Evolutionary conservation across 2,329 filamentous ascomycete species (phyloP), one percentile per base, ranked within the genome.

Genomic region (Fusarium longipes): DNA sequence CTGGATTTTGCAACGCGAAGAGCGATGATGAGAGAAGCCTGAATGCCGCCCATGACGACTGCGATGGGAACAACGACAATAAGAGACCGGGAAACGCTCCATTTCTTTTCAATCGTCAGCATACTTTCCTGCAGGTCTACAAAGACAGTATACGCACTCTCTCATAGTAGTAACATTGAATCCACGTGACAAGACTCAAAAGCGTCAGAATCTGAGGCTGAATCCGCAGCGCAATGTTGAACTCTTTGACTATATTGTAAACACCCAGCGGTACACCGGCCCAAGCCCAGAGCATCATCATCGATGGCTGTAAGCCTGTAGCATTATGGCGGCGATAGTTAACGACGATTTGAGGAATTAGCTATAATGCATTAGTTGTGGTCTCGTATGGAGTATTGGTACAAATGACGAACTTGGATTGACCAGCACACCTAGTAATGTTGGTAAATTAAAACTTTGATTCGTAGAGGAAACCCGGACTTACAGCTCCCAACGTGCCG

Each of bases 271-370:
- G 89, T 0, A 91, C 86, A 0, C 89, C 89, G 2, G 89, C 89
- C 78, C 83, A 86, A 0, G 88, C 87, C 84, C 89, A 92, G 3
- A 91, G 81, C 74, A 92, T 84, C 89, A 92, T 91, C 89, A 92
- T 91, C 0, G 87, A 86, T 0, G 86, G 83, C 48, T 91, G 89
- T 0, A 92, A 80, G 1, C 89, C 89, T 1, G 81, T 84, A 2
- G 89, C 88, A 79, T 90, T 83, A 74, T 91, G 88, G 2, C 89
- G 82, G 6, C 85, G 83, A 70, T 89, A 87, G 71, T 92, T 92
- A 70, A 91, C 85, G 32, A 89, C 75, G 47, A 92, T 91, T 73
- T 92, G 90, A 0, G 90, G 89, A 25, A 92, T 84, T 25, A 92
- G 80, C 83, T 91, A 65, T 1, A 20, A 15, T 2, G n/a, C n/a